Conservation (phyloP, 2,329 filamentous ascomycete species). For the Aspergillus sp. region DNA sequence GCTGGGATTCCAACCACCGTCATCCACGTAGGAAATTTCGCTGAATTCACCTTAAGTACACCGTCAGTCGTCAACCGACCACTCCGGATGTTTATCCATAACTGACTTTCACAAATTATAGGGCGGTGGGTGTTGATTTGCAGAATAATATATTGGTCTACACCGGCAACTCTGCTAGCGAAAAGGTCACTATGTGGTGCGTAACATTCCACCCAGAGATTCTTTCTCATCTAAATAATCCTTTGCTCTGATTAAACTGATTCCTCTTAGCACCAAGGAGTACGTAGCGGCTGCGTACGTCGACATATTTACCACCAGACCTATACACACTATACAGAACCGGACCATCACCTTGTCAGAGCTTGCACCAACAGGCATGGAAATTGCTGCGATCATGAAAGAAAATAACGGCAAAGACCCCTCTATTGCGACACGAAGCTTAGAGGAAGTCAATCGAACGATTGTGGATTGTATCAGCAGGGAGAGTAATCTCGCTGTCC, state of each 20-base stretch:
- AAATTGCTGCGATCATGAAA: slow-evolving; percentile 11
- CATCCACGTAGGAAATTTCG: slow-evolving; percentile 15
- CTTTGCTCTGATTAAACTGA: not conserved
- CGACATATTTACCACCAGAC: slow-evolving; percentile 14
- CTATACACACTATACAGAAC: slow-evolving; percentile 8
- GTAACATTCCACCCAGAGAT: not conserved
- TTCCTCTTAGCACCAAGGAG: slow-evolving; percentile 9
- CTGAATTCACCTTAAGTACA: slow-evolving; percentile 16
- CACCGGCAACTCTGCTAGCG: slow-evolving; percentile 7
- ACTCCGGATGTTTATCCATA: slow-evolving; percentile 1
- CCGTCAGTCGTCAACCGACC: slow-evolving; percentile 6
- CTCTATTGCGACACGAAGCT: not conserved
- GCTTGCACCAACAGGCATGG: slow-evolving; percentile 11
- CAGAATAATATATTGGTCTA: slow-evolving; percentile 14
- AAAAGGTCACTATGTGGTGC: slow-evolving; percentile 16
- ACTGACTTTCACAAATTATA: no score
- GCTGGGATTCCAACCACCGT: slow-evolving; percentile 18
- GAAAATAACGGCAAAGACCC: slow-evolving; percentile 4
- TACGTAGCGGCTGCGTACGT: slow-evolving; percentile 20
- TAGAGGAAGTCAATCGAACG: slow-evolving; percentile 1
- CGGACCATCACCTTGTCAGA: slow-evolving; percentile 14
- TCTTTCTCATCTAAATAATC: not conserved
- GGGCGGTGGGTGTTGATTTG: slow-evolving; percentile 5
- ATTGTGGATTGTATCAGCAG: slow-evolving; percentile 2
- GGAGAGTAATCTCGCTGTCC: slow-evolving; percentile 3